These are phyloP conservation scores for Endocarpon pusillum DNA, from an alignment of 495 filamentous ascomycete genomes.

Conservation along the genomic window DNA sequence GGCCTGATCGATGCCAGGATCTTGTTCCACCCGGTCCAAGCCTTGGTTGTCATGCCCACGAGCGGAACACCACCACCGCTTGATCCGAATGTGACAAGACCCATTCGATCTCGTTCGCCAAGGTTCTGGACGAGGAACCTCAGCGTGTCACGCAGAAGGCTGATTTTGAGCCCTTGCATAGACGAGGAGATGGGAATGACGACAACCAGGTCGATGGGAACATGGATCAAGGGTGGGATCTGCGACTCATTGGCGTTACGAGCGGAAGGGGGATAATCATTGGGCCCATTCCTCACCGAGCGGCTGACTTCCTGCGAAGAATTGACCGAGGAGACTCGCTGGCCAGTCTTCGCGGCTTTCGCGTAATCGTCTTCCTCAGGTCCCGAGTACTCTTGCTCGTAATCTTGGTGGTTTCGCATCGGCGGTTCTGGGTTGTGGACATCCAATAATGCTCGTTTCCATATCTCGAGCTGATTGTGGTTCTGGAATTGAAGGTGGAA, in stretches of 20 bases:
- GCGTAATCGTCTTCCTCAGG: conserved; percentile 89
- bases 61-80: conserved; percentile 84
- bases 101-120: conserved; percentile 92
- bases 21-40: conserved; percentile 82
- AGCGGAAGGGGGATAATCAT: conserved; percentile 57
- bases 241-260: conserved; percentile 24
- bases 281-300: conserved; percentile 55
- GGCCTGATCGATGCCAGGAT: conserved; percentile 79
- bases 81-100: conserved; percentile 91
- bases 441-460: conserved; percentile 77
- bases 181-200: conserved; percentile 96
- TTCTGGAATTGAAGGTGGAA: conserved; percentile 90
- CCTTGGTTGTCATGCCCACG: conserved; percentile 94
- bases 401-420: conserved; percentile 43
- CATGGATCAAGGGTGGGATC: conserved; percentile 52
- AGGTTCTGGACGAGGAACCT: conserved; percentile 84
- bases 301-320: conserved; percentile 76
- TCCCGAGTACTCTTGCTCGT: conserved; percentile 63
- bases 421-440: conserved; percentile 48
- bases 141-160: conserved; percentile 79
- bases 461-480: conserved; percentile 70
- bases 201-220: conserved; percentile 88
- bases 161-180: conserved; percentile 98
- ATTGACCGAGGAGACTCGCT: conserved; percentile 72
- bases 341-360: conserved; percentile 44